Percentiles rank a stretch among this genome's conserved stretches.
Conservation (phyloP, 305 asterid genomes). For the Solanum aculeatissimum region DNA sequence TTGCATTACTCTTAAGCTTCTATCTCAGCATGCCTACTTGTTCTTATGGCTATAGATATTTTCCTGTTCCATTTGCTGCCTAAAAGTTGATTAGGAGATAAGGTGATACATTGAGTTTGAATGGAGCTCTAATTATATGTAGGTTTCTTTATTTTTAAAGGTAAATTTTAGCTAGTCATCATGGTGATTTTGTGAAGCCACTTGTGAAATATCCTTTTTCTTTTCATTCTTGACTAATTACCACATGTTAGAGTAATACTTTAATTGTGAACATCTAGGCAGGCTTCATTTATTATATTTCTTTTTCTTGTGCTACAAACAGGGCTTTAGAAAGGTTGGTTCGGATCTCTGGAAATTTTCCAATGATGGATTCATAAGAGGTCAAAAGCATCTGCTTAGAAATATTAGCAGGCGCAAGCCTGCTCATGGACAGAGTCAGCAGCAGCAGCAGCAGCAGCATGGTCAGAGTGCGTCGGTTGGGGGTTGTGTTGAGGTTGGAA, state of each 20-base stretch:
- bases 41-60: not conserved
- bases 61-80: not conserved
- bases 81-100: not conserved
- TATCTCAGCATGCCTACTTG: not conserved
- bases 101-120: not conserved
- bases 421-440: conserved; percentile 64
- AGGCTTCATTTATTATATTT: not conserved
- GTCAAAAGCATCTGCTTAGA: conserved; percentile 78
- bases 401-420: conserved; percentile 68
- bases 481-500: conserved; percentile 86
- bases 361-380: conserved; percentile 82
- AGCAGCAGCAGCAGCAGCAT: conserved; percentile 47
- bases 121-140: not conserved
- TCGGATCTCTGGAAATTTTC: conserved; percentile 97
- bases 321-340: conserved; percentile 91
- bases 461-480: conserved; percentile 50
- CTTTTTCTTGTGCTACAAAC: conserved; percentile 5
- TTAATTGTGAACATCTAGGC: not conserved
- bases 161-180: not conserved
- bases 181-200: not conserved
- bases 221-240: not conserved
- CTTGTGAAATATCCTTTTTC: not conserved
- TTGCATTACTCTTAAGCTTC: not conserved
- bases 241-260: not conserved
- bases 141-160: not conserved